A percentile compares a stretch with the other conserved stretches of the same genome.
phyloP scores from a whole-genome alignment of 1,284 basidiomycete genomes.

The Ceraceosorus guamensis region DNA sequence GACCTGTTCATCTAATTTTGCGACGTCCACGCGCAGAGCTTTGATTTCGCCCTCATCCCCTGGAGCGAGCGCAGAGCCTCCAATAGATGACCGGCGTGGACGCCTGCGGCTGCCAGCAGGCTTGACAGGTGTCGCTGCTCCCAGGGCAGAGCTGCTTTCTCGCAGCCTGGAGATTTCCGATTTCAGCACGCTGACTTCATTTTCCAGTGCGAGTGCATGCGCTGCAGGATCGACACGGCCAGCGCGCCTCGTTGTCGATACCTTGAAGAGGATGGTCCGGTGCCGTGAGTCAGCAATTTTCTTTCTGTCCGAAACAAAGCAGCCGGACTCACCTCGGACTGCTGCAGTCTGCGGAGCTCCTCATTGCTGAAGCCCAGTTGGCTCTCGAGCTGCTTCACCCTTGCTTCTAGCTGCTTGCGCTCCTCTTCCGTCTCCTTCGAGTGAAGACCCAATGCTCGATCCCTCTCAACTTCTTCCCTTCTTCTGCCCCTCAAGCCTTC shows the following conservation, averaged over 20 bases:
- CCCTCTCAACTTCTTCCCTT: background rate
- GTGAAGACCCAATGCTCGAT: background rate
- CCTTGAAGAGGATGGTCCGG: background rate
- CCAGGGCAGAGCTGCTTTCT: background rate
- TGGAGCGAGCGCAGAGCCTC: background rate
- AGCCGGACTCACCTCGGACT: background rate
- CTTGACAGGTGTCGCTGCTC: background rate
- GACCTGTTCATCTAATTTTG: background rate
- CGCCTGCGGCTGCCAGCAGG: background rate
- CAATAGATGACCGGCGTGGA: background rate
- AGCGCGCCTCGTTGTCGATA: background rate
- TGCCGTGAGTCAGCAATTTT: too few relatives aligned
- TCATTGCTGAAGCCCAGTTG: background rate
- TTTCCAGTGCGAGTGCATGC: background rate
- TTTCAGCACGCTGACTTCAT: constrained; percentile 1
- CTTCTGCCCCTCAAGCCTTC: background rate
- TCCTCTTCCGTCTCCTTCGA: background rate
- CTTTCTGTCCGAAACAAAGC: background rate
- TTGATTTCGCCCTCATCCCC: background rate
- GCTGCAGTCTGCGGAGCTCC: background rate
- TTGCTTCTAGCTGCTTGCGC: background rate
- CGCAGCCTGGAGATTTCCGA: background rate
- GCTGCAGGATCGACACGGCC: background rate
- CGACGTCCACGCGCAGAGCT: background rate
- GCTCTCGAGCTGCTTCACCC: background rate